Percentiles rank a stretch among this genome's conserved stretches.
Evolutionary conservation across 495 filamentous ascomycete species (phyloP).

Genomic region (Penicillium cinerascens): DNA sequence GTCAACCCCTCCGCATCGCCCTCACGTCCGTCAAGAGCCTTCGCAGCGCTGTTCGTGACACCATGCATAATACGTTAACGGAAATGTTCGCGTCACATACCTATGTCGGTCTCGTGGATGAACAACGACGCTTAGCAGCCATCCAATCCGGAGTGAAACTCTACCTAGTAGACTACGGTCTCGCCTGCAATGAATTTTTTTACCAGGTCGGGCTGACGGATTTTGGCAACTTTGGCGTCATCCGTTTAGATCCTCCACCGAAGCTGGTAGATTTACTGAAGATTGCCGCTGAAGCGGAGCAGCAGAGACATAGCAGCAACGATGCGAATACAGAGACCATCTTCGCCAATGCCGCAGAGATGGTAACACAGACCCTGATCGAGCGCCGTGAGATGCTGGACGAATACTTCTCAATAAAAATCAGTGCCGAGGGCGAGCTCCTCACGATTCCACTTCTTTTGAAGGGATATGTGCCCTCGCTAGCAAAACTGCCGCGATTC

Average conservation of each 20-base stretch:
- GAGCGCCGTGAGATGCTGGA: conserved; percentile 77
- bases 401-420: conserved; percentile 88
- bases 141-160: conserved; percentile 93
- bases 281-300: conserved; percentile 69
- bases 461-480: conserved; percentile 80
- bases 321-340: conserved; percentile 56
- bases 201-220: conserved; percentile 96
- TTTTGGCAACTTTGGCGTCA: conserved; percentile 90
- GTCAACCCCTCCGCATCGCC: conserved; percentile 63
- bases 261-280: conserved; percentile 65
- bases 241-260: conserved; percentile 74
- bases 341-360: conserved; percentile 60
- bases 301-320: conserved; percentile 17
- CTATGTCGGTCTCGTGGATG: conserved; percentile 92
- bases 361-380: conserved; percentile 61
- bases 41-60: conserved; percentile 72
- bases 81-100: conserved; percentile 87
- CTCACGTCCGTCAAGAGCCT: conserved; percentile 80
- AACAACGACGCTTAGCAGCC: conserved; percentile 78
- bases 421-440: conserved; percentile 74
- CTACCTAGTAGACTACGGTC: conserved; percentile 91
- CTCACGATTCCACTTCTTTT: conserved; percentile 76
- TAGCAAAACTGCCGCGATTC: conserved; percentile 87
- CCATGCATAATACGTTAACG: conserved; percentile 85
- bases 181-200: conserved; percentile 85